Evolutionary conservation across 371 early-diverging fungal genomes (phyloP), one percentile per base, ranked within the genome.

Genomic region (Conidiobolus incongruus): DNA sequence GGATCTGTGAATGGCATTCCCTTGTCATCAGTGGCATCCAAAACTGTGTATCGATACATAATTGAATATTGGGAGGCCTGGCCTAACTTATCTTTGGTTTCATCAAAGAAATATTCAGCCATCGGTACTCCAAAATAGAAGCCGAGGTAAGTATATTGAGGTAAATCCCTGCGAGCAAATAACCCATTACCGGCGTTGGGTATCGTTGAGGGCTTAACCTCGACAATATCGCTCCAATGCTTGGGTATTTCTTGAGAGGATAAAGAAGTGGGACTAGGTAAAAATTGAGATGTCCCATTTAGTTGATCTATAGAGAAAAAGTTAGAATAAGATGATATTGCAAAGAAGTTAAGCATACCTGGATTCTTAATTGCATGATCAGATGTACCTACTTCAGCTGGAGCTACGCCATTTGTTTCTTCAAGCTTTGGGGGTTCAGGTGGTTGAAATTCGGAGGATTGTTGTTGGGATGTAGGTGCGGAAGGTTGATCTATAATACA

Each of bases 111-210:
- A 48, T 81, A 77, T 45, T 83, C 83, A 2, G 79, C 77, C 80
- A 82, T 84, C 4, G 89, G 89, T 3, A 87, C 84, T 4, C 89
- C 89, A 57, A 88, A 88, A 50, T 88, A 88, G 49, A 86, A 88
- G 1, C 89, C 89, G 1, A 88, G 52, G 0, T 79, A 73, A 2
- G 72, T 72, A 17, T 70, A 63, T 7, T 54, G 58, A 4, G 87
- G 88, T 2, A 88, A 47, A 28, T 65, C 61, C 10, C 76, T 66
- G 36, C 54, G 62, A 1, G 88, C 88, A 59, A 85, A 81, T 2
- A 85, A 40, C 0, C 87, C 87, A 24, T 66, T 64, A 19, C 85
- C 85, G 2, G 71, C 64, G 35, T 66, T 68, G 8, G 72, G 68
- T 31, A 80, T 73, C 13, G 68, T 63, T 11, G 78, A 77, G 13